Percentiles rank a stretch among this genome's conserved stretches.
phyloP scores from a whole-genome alignment of 2,329 filamentous ascomycete genomes.

The Sclerotinia glacialis region DNA sequence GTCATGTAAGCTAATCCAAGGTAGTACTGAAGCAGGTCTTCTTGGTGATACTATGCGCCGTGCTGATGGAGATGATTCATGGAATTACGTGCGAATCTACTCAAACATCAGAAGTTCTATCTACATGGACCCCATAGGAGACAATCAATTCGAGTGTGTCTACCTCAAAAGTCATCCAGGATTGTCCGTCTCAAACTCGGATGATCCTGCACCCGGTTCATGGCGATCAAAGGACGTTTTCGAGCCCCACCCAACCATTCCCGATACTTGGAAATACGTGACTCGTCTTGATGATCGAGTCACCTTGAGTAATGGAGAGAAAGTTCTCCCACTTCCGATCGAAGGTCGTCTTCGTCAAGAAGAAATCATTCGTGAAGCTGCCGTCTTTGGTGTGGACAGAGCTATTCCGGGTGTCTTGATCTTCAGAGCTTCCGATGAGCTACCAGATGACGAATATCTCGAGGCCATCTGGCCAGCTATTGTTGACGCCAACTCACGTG shows the following conservation, averaged over 20 bases:
- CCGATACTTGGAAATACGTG: constrained; percentile 47
- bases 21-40: constrained; percentile 55
- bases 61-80: constrained; percentile 50
- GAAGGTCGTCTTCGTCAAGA: constrained; percentile 55
- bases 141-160: constrained; percentile 34
- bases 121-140: constrained; percentile 35
- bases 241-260: constrained; percentile 43
- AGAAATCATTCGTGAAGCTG: constrained; percentile 52
- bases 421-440: constrained; percentile 45
- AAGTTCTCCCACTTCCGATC: constrained; percentile 46
- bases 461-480: constrained; percentile 51
- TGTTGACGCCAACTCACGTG: constrained; percentile 49
- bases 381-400: constrained; percentile 56
- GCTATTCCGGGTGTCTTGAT: constrained; percentile 53
- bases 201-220: constrained; percentile 45
- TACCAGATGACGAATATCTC: constrained; percentile 47
- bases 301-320: constrained; percentile 49
- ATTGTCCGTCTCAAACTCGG: constrained; percentile 42
- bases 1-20: background rate
- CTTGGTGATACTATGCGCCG: constrained; percentile 57
- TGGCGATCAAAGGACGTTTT: constrained; percentile 49
- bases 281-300: constrained; percentile 48
- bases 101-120: constrained; percentile 25
- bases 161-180: constrained; percentile 43
- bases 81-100: constrained; percentile 54